These are phyloP conservation scores for Talaromyces sp. DNA, from an alignment of 2,329 filamentous ascomycete genomes.

Conservation along the genomic window DNA sequence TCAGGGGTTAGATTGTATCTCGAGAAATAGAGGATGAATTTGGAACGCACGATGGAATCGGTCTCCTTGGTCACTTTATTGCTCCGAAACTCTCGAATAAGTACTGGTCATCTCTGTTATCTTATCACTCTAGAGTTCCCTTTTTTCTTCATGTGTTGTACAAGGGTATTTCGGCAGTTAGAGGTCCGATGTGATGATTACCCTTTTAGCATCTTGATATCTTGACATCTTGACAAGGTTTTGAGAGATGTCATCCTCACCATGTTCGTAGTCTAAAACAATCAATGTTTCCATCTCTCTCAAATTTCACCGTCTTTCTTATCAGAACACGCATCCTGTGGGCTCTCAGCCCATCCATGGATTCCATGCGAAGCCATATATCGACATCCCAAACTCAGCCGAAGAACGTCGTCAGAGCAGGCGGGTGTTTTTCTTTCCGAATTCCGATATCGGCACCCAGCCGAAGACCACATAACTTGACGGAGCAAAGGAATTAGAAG, in stretches of 20 bases:
- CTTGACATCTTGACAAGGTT: conserved; percentile 1
- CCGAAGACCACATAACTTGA: conserved; percentile 3
- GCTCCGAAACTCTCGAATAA: neutral
- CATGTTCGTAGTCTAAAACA: conserved; percentile 2
- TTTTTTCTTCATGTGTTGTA: neutral
- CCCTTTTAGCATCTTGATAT: neutral
- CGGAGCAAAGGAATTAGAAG: neutral
- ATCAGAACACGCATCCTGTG: neutral
- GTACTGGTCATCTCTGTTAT: neutral
- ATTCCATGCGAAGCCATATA: neutral
- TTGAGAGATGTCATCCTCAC: conserved; percentile 3
- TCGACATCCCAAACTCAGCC: neutral
- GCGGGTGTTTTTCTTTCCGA: neutral
- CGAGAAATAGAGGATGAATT: conserved; percentile 1
- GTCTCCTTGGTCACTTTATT: conserved; percentile 7
- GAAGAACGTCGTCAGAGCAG: conserved; percentile 4
- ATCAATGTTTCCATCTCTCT: conserved; percentile 2
- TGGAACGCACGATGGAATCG: conserved; percentile 4
- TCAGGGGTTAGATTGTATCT: conserved; percentile 8
- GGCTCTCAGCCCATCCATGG: conserved; percentile 2
- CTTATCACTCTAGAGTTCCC: neutral
- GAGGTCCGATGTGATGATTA: conserved; percentile 1
- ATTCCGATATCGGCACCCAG: neutral
- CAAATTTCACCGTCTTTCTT: neutral
- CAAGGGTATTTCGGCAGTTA: neutral